Evolutionary conservation across 805 yeast species (phyloP), one percentile per base, ranked within the genome.

Genomic region (Teunomyces cretensis): DNA sequence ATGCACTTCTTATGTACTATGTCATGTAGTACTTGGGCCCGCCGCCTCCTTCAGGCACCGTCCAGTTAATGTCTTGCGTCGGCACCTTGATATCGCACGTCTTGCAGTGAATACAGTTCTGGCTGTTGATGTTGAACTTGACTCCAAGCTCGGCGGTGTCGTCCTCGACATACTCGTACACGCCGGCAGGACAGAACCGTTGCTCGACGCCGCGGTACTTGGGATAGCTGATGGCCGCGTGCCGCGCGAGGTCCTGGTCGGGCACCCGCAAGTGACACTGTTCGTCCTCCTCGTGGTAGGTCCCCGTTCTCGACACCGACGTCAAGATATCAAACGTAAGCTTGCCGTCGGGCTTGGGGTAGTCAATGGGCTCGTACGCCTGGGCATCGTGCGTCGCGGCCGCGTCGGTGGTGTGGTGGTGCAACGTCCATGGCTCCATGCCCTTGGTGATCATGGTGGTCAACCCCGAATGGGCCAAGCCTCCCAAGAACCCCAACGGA

Each of bases 11-110:
- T 12, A 15, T 12, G 22, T 6, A 19, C 22, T 15, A 84, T 6
- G 96, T 84, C 84, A 88, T 80, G 64, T 84, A 84, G 64, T 94
- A 94, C 66, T 94, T 94, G 46, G 99, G 99, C 11, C 99, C 99
- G 64, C 87, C 99, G 26, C 98, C 97, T 49, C 99, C 98, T 72
- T 94, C 98, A 6, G 99, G 99, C n/a, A 89, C 96, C 9, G 83
- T 80, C 99, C 99, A 94, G 61, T 80, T 77, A 50, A 94, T 94
- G 61, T 91, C 97, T 68, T 92, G 97, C 0, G 88, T 76, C 6
- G 99, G 99, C 8, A 86, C 95, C 68, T 94, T 94, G 65, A 94
- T 94, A 67, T 94, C 99, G 74, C 99, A 92, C 1, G 98, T 92
- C 68, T 94, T 94, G 73, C 99, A 94, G 67, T 94, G 99, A 53